Base-by-base conservation (phyloP, 1,284 basidiomycete genomes). In the Gomphus bonarii region DNA sequence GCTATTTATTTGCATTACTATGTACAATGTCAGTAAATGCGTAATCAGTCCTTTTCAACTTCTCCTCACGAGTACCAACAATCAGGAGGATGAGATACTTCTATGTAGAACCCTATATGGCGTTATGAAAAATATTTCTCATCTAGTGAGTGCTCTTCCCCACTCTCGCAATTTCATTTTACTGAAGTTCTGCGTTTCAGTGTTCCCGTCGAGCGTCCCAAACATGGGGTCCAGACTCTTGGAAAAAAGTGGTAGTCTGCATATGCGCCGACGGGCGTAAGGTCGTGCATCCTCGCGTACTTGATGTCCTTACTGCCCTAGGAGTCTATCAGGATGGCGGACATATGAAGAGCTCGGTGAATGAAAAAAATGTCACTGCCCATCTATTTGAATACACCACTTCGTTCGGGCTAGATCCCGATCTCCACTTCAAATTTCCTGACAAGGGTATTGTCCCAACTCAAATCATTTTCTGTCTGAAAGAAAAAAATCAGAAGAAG, bases 171-270 rank as follows among this genome's bases (percentile, higher is more conserved):
- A 12, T 67, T 66, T 56, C 64, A 65, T 1, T 61, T 80, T 61
- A 94, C 91, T 67, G 91, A 94, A 76, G 98, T 52, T 14, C 30
- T 33, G 3, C 9, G 14, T 25, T 16, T 20, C 31, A 58, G 7
- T 97, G 95, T 69, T 88, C 89, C 10, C 80, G 95, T 38, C 94
- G 95, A 71, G 93, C 93, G 65, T 95, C 91, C 11, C 83, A 91
- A 59, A 95, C 92, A 0, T 99, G 95, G 97, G 95, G 95, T 3
- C 81, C 84, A 7, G 91, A 97, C 57, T 88, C 92, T 0, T 99
- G 95, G 95, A 92, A 98, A 68, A 98, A 97, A 81, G 87, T 97
- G 18, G 93, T 97, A 3, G 90, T 97, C 2, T 95, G 91, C 67
- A 97, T 99, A 62, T 88, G 99, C 36, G 88, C 94, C 0, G 95